Percentiles rank a stretch among this genome's conserved stretches.
Conservation (phyloP, 1,139 yeast species). For the Protomyces macrosporus region DNA sequence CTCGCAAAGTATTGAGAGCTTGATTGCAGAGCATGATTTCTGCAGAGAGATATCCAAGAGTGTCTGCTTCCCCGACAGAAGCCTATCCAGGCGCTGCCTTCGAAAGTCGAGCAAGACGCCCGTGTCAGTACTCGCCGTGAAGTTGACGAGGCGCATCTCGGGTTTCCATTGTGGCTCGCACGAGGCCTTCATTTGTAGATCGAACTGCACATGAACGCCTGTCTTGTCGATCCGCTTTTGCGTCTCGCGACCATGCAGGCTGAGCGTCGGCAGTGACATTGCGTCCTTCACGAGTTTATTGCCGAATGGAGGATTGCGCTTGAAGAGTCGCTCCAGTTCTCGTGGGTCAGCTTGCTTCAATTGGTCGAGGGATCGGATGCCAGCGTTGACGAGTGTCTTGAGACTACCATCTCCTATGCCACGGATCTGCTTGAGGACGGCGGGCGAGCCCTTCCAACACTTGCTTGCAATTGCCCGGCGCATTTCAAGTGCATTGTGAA, state of each 20-base stretch:
- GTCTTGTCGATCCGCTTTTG: neutral
- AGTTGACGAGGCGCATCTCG: slow-evolving; percentile 1
- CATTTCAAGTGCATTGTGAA: slow-evolving; percentile 41
- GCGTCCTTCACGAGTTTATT: slow-evolving; percentile 38
- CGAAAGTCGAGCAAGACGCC: slow-evolving; percentile 24
- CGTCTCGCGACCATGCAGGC: slow-evolving; percentile 5
- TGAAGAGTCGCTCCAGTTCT: slow-evolving; percentile 43
- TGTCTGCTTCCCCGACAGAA: neutral
- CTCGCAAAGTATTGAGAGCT: neutral
- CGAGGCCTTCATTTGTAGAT: neutral
- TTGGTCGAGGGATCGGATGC: slow-evolving; percentile 39
- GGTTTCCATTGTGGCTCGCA: neutral
- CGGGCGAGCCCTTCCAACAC: slow-evolving; percentile 49
- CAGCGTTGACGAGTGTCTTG: slow-evolving; percentile 41
- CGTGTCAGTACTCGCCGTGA: slow-evolving; percentile 4
- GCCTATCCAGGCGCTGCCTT: neutral
- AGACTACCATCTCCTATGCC: slow-evolving; percentile 45
- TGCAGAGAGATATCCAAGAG: neutral
- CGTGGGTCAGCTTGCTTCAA: slow-evolving; percentile 37
- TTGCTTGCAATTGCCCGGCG: slow-evolving; percentile 43
- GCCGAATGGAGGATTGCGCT: slow-evolving; percentile 44
- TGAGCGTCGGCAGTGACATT: slow-evolving; percentile 38
- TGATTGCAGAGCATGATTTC: neutral
- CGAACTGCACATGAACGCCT: neutral
- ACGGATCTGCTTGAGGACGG: slow-evolving; percentile 45